phyloP scores from a whole-genome alignment of 352 stramenopile genomes.

The Globisporangium yorkense region DNA sequence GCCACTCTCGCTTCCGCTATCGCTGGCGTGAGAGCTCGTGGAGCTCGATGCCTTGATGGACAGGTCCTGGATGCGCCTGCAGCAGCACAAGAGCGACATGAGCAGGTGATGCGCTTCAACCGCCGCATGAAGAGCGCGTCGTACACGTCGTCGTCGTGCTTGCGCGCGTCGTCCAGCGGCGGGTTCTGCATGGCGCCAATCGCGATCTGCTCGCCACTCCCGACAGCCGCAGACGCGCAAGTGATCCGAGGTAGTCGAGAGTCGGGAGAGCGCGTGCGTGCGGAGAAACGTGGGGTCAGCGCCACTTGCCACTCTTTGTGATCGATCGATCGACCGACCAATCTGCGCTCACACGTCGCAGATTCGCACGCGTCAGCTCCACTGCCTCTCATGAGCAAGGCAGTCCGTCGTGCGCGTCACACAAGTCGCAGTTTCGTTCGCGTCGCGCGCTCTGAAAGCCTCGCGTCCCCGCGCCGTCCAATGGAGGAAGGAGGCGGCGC shows the following conservation, averaged over 20 bases:
- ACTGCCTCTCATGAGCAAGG: no score
- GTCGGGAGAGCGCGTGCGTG: no score
- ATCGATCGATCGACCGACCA: not conserved
- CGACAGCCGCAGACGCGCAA: no score
- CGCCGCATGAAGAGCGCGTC: not conserved
- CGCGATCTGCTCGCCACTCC: not conserved
- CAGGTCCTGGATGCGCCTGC: conserved; percentile 31
- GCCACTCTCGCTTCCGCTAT: not conserved
- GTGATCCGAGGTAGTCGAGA: no score
- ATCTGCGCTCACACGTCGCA: not conserved
- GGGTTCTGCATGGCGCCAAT: conserved; percentile 1
- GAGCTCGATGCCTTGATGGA: conserved; percentile 15
- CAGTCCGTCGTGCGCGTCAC: not conserved
- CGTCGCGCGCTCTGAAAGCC: not conserved
- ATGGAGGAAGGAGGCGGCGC: not conserved
- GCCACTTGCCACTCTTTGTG: not conserved
- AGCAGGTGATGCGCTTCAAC: not conserved
- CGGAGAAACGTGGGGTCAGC: not conserved
- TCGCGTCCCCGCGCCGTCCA: not conserved
- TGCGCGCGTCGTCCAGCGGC: not conserved
- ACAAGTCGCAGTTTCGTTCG: not conserved
- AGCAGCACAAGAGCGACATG: not conserved
- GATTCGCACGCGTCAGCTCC: not conserved
- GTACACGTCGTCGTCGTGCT: conserved; percentile 1
- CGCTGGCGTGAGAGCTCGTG: not conserved